Evolutionary conservation across 495 filamentous ascomycete genomes (phyloP).

Genomic region (Chlorociboria aeruginascens): DNA sequence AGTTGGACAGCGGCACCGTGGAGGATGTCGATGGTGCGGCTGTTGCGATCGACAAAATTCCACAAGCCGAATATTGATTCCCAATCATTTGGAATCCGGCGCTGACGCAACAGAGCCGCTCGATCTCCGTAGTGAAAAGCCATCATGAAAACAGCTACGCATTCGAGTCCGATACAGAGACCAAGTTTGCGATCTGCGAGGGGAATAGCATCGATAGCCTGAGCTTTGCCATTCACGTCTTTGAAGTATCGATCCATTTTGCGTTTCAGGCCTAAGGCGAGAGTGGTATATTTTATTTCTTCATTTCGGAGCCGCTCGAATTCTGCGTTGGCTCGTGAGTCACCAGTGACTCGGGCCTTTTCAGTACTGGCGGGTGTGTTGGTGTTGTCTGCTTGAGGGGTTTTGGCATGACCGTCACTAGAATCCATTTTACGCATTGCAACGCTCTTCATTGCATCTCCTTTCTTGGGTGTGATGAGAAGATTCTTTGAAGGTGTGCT

Average conservation of each 20-base stretch:
- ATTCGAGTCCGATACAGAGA: conserved; percentile 27
- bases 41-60: conserved; percentile 18
- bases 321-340: background rate
- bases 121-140: conserved; percentile 23
- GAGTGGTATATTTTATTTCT: background rate
- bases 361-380: conserved; percentile 14
- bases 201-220: background rate
- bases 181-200: conserved; percentile 20
- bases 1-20: conserved; percentile 23
- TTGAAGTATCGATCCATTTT: conserved; percentile 17
- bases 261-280: conserved; percentile 10
- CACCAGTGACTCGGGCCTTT: conserved; percentile 10
- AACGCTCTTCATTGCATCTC: conserved; percentile 14
- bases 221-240: conserved; percentile 1
- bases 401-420: conserved; percentile 13
- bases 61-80: conserved; percentile 17
- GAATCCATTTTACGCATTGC: conserved; percentile 20
- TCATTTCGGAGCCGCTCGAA: background rate
- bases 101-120: background rate
- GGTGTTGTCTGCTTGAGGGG: conserved; percentile 13
- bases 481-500: conserved; percentile 3
- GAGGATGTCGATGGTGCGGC: conserved; percentile 17
- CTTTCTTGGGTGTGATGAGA: conserved; percentile 16
- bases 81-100: background rate
- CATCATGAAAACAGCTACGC: conserved; percentile 30